phyloP scores from a whole-genome alignment of 129 eudicot species.

The Flaveria sonorensis region DNA sequence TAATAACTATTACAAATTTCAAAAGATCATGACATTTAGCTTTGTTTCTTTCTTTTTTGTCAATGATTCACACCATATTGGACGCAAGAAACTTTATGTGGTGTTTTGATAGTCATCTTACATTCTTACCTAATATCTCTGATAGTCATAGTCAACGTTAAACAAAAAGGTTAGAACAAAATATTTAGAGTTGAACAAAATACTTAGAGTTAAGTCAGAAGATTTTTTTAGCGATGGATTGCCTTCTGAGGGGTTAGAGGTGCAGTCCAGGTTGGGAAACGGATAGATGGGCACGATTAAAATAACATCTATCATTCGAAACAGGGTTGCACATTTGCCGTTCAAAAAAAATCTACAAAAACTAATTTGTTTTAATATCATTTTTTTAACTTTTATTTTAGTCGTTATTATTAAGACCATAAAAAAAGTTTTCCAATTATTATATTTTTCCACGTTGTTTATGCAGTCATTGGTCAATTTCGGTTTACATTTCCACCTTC shows the following conservation, averaged over 20 bases:
- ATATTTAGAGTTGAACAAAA: too few relatives aligned
- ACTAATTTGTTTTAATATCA: too few relatives aligned
- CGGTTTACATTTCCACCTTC: slow-evolving; percentile 17
- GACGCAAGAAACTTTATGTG: not conserved
- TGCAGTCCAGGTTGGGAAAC: too few relatives aligned
- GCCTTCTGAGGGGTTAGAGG: too few relatives aligned
- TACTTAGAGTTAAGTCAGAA: too few relatives aligned
- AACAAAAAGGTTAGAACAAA: too few relatives aligned
- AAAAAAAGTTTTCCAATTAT: not conserved
- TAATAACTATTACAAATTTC: not conserved
- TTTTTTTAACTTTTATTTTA: not conserved
- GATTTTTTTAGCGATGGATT: too few relatives aligned
- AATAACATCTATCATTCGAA: too few relatives aligned
- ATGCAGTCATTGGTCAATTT: slow-evolving; percentile 3
- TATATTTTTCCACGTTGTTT: slow-evolving; percentile 10
- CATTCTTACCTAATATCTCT: slow-evolving; percentile 1
- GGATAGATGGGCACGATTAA: too few relatives aligned
- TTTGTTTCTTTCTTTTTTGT: not conserved
- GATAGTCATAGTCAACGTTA: not conserved
- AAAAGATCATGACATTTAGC: not conserved
- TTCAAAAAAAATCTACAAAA: not conserved
- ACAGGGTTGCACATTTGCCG: too few relatives aligned
- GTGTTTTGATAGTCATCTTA: not conserved
- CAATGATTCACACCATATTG: not conserved
- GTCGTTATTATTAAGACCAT: not conserved